These are phyloP conservation scores for Scenedesmus sp. DNA, from an alignment of 163 green algal species.

Conservation along the genomic window DNA sequence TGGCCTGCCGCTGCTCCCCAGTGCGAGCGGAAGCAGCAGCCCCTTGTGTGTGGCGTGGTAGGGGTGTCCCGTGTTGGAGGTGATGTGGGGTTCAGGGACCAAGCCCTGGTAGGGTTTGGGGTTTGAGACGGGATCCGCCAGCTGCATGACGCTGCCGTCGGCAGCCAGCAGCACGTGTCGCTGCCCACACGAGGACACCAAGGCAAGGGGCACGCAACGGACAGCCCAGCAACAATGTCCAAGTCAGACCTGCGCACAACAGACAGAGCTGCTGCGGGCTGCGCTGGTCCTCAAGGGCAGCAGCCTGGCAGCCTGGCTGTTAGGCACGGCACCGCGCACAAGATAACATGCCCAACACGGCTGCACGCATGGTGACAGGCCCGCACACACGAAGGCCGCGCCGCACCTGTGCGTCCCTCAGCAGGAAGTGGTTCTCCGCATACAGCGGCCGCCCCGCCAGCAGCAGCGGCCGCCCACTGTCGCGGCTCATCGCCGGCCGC, in stretches of 20 bases:
- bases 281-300: too few species aligned
- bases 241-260: neutral
- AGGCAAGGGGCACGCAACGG: neutral
- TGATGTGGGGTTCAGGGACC: slow-evolving; percentile 32
- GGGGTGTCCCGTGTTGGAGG: slow-evolving; percentile 18
- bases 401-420: neutral
- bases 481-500: neutral
- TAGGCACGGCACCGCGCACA: too few species aligned
- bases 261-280: neutral
- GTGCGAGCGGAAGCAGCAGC: neutral
- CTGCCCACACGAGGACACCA: neutral
- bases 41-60: slow-evolving; percentile 40
- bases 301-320: too few species aligned
- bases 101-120: slow-evolving; percentile 15
- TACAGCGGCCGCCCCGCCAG: slow-evolving; percentile 26
- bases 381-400: neutral
- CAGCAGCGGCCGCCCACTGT: slow-evolving; percentile 11
- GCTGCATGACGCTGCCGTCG: slow-evolving; percentile 31
- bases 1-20: neutral
- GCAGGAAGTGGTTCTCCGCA: neutral
- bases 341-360: too few species aligned
- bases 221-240: neutral
- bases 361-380: too few species aligned
- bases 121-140: neutral
- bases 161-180: slow-evolving; percentile 3